Percentiles rank a stretch among this genome's conserved stretches.
These are phyloP conservation scores for Thecamonas trahens DNA, from an alignment of 78 protist genomes.

Conservation along the genomic window DNA sequence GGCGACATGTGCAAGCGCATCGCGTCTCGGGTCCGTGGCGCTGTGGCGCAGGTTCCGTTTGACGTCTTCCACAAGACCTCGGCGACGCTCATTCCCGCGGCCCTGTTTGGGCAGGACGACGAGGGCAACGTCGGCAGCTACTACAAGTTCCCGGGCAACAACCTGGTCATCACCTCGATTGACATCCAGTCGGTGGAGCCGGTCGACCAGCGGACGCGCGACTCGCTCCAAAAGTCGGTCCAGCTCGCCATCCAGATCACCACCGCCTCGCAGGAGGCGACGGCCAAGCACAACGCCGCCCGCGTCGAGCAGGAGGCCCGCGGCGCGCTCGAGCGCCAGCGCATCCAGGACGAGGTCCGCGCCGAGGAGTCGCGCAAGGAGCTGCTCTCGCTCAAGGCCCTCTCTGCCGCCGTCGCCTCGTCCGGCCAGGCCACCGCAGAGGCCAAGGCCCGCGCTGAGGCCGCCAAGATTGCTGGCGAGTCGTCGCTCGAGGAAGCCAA, in stretches of 20 bases:
- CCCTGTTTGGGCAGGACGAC: conserved; percentile 78
- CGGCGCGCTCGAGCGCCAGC: conserved; percentile 71
- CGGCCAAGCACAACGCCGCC: conserved; percentile 79
- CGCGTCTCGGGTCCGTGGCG: conserved; percentile 83
- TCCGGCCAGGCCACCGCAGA: conserved; percentile 77
- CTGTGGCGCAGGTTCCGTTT: conserved; percentile 72
- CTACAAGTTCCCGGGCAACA: conserved; percentile 68
- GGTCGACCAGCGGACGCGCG: conserved; percentile 83
- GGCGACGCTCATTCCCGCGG: conserved; percentile 70
- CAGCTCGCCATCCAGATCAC: conserved; percentile 85
- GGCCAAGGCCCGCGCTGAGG: conserved; percentile 79
- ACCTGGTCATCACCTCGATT: conserved; percentile 74
- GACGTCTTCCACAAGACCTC: conserved; percentile 88
- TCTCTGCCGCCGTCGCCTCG: conserved; percentile 56
- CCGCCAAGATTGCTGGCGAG: conserved; percentile 63
- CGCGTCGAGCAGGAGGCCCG: conserved; percentile 73
- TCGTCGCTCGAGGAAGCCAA: conserved; percentile 63
- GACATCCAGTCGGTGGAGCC: conserved; percentile 93
- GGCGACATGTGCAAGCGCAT: conserved; percentile 91
- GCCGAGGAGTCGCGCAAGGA: conserved; percentile 58
- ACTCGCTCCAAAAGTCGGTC: conserved; percentile 73
- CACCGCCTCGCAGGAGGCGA: conserved; percentile 83
- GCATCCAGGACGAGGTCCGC: conserved; percentile 64
- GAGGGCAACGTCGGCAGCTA: conserved; percentile 22
- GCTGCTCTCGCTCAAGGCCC: conserved; percentile 65